Base-by-base conservation (phyloP, 768 basidiomycete species). In the Leucosporidium yakuticum region DNA sequence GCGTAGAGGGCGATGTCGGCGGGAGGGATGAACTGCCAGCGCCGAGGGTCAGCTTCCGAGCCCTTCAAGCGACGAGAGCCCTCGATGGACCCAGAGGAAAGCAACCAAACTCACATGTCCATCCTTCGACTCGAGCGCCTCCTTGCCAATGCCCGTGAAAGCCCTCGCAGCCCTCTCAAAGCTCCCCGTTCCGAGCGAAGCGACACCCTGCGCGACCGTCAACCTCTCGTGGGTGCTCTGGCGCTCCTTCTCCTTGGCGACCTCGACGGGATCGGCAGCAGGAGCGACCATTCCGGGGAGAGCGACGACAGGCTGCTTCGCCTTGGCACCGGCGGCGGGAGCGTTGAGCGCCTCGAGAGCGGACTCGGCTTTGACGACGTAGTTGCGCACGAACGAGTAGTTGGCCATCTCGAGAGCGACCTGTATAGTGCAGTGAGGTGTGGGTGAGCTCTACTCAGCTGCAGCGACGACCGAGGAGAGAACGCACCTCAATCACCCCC, bases 341-440 rank as follows among this genome's bases (percentile, higher is more conserved):
- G 68, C 64, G 44, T 31, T 56, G 9, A 71, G 31, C 44, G 85
- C 85, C 50, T 95, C 92, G 31, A 96, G 82, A 0, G 91, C 89
- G 0, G 90, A 87, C 68, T 96, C 93, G n/a, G 92, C 91, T 79
- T 96, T 96, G 84, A 88, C 91, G 34, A 96, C 86, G 76, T 96
- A 94, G n/a, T 89, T 92, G 12, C 88, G 83, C 47, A 96, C 84
- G 75, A 92, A 90, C 4, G 88, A 81, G 78, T 92, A 93, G 78
- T 90, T 91, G 68, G 85, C 82, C 78, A 91, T 88, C 79, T 93
- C 90, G 68, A 94, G 83, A 50, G 92, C 84, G 48, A 93, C 84
- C 90, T 91, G 75, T 29, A 34, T 8, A 3, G 6, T 3, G 6
- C 11, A 15, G 56, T 50, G 23, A 32, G n/a, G 44, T 67, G 74